Base-by-base conservation (phyloP, 1,139 yeast species). In the Taphrina betulina region DNA sequence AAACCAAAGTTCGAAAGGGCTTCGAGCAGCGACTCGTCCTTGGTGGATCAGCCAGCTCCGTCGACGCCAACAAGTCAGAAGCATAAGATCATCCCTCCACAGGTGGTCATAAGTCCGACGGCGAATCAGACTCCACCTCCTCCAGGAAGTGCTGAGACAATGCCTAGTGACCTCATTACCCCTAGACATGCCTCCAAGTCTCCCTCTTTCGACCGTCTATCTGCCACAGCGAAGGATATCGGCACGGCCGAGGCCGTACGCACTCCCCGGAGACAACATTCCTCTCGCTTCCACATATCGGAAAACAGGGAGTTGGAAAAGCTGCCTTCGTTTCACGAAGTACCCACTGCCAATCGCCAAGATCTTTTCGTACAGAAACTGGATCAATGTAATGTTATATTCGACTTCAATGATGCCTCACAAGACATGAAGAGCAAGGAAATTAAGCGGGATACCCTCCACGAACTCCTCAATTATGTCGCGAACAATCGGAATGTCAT, bases 331-430 rank as follows among this genome's bases (percentile, higher is more conserved):
- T 90, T 92, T 67, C 94, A 88, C 64, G 96, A 90, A 66, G 96
- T 92, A 19, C 80, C 87, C 20, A 87, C 94, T 1, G 89, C 84
- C 62, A 92, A 86, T 67, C 89, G 89, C 64, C 80, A 83, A 51
- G 84, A 85, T 34, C 77, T 92, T 63, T 92, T 92, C 67, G 73
- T 90, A 57, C 85, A 85, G 65, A 92, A 92, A 67, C 82, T 90
- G 58, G 95, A 89, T 66, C 98, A 94, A 71, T 92, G 98, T 75
- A 88, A 87, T 69, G 82, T 89, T 40, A 81, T 92, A 75, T 92
- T 92, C 73, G 96, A 92, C 72, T 92, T 92, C 68, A 80, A 82
- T 66, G 97, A 92, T 70, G 95, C 97, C 5, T 85, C 95, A 10
- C 82, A 83, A 59, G 97, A 92, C 70, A 81, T 89, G 57, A 81